A percentile compares a stretch with the other conserved stretches of the same genome.
Conservation (phyloP, 306 rosid genomes). For the Pueraria montana region DNA sequence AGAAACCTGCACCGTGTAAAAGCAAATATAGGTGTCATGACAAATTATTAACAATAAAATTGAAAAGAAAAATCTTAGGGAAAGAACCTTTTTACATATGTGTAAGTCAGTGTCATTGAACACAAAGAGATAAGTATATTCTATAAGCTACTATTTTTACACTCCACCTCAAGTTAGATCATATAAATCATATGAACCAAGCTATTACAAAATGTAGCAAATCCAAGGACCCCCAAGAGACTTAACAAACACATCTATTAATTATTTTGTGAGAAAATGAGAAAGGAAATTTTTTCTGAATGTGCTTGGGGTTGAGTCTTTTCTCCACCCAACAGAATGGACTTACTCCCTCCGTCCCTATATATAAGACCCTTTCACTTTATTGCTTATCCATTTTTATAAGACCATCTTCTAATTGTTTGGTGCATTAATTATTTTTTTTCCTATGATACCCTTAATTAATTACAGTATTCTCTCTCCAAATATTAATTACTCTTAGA, state of each 20-base stretch:
- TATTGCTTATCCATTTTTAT: too few species aligned
- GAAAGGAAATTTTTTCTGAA: not conserved
- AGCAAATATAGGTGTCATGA: conserved; percentile 46
- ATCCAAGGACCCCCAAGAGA: conserved; percentile 6
- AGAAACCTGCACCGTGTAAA: conserved; percentile 80
- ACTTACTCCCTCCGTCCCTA: too few species aligned
- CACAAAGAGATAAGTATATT: conserved; percentile 7
- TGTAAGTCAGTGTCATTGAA: conserved; percentile 14
- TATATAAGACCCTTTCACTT: too few species aligned
- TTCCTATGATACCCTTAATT: too few species aligned
- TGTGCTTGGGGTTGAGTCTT: not conserved
- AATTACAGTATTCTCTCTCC: too few species aligned
- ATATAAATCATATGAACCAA: not conserved
- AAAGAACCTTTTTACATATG: conserved; percentile 2
- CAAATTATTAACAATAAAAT: conserved; percentile 35
- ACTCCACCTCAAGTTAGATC: not conserved
- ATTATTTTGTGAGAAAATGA: conserved; percentile 7
- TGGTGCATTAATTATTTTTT: too few species aligned
- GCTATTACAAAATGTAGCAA: not conserved
- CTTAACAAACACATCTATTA: not conserved
- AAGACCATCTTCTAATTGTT: too few species aligned
- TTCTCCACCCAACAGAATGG: not conserved
- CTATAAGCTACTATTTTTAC: not conserved
- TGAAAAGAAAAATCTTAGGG: conserved; percentile 19
- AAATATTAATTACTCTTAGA: too few species aligned